phyloP scores from a whole-genome alignment of 1,284 basidiomycete genomes.

The Moniliophthora roreri region DNA sequence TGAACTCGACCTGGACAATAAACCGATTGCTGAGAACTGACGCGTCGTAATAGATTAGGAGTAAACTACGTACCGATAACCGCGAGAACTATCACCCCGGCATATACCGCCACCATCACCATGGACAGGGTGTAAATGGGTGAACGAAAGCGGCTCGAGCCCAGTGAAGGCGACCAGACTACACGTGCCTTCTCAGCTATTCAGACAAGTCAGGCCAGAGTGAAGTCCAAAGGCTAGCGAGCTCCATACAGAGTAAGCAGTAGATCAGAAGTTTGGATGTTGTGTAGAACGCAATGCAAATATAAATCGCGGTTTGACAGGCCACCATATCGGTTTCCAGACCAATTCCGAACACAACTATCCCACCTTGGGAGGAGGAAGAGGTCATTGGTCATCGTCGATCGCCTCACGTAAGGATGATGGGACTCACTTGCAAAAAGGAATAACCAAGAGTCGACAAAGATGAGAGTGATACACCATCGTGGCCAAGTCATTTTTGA shows the following conservation, averaged over 20 bases:
- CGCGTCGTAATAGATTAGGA: background rate
- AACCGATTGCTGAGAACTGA: background rate
- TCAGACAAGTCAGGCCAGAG: background rate
- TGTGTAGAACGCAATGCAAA: conserved; percentile 35
- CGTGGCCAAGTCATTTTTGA: conserved; percentile 30
- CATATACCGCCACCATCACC: conserved; percentile 29
- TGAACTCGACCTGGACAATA: conserved; percentile 31
- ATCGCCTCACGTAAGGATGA: conserved; percentile 1
- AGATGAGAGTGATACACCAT: conserved; percentile 28
- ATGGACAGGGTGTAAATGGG: conserved; percentile 31
- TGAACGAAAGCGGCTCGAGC: conserved; percentile 27
- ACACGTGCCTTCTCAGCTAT: conserved; percentile 38
- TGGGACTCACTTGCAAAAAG: conserved; percentile 29
- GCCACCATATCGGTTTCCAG: conserved; percentile 26
- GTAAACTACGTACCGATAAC: conserved; percentile 26
- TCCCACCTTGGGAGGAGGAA: conserved; percentile 23
- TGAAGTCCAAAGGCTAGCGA: background rate
- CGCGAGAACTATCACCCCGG: conserved; percentile 28
- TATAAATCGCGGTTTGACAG: conserved; percentile 31
- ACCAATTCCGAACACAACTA: conserved; percentile 34
- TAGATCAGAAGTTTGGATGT: conserved; percentile 33
- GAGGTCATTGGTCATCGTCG: background rate
- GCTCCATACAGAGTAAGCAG: conserved; percentile 30
- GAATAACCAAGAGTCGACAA: conserved; percentile 37
- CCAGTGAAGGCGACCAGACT: conserved; percentile 31